A percentile compares a stretch with the other conserved stretches of the same genome.
Conservation (phyloP, 2,329 filamentous ascomycete genomes). For the Sporothrix euskadiensis region DNA sequence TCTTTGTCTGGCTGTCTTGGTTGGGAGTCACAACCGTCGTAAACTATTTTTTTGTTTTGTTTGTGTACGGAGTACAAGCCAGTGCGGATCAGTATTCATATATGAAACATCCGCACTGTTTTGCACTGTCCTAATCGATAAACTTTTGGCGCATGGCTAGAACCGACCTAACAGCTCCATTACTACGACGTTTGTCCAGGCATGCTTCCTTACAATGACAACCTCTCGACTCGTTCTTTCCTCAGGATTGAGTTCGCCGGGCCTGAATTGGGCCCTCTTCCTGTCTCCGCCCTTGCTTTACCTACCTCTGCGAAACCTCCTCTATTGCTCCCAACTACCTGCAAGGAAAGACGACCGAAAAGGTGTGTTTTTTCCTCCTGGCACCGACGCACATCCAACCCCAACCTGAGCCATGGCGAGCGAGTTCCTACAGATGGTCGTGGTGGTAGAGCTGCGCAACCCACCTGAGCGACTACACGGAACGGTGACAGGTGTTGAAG, state of each 20-base stretch:
- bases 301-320: not conserved
- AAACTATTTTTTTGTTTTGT: too few relatives aligned
- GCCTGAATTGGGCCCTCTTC: not conserved
- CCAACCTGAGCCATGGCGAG: constrained; percentile 56
- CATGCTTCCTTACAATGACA: not conserved
- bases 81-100: not conserved
- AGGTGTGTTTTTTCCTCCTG: not conserved
- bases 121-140: constrained; percentile 23
- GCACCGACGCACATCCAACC: not conserved
- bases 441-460: constrained; percentile 61
- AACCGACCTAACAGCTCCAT: not conserved
- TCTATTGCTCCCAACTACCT: not conserved
- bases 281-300: not conserved
- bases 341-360: not conserved
- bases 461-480: constrained; percentile 68
- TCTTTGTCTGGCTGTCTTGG: too few relatives aligned
- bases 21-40: too few relatives aligned
- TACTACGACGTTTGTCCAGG: not conserved
- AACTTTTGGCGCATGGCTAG: not conserved
- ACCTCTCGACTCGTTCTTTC: not conserved
- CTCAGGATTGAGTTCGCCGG: not conserved
- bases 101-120: not conserved
- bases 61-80: too few relatives aligned
- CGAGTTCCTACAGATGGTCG: constrained; percentile 72
- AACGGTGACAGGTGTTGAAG: constrained; percentile 66